Evolutionary conservation across 2,329 filamentous ascomycete genomes (phyloP).

Genomic region (Colletotrichum sp.): DNA sequence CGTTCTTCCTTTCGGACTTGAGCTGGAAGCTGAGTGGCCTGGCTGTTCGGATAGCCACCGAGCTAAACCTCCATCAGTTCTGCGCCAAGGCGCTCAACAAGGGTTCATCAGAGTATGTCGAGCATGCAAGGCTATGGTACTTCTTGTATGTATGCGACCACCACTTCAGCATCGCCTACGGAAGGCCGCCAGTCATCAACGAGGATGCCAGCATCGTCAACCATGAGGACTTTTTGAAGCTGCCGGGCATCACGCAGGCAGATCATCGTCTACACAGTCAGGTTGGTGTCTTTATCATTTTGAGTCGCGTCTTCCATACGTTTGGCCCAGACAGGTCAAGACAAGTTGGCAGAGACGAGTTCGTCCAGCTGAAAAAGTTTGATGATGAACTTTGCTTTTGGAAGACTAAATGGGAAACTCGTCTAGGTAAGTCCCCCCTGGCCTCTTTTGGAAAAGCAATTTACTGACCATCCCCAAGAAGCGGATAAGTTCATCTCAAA

Average conservation of each 20-base stretch:
- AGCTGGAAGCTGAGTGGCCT: constrained; percentile 63
- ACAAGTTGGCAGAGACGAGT: constrained; percentile 34
- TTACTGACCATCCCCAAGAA: constrained; percentile 30
- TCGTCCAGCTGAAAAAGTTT: constrained; percentile 32
- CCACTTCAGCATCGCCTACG: constrained; percentile 68
- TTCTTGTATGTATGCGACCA: constrained; percentile 70
- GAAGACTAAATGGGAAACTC: constrained; percentile 39
- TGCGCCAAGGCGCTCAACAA: constrained; percentile 51
- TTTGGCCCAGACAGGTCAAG: constrained; percentile 61
- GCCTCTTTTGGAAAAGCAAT: neutral
- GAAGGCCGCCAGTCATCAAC: constrained; percentile 62
- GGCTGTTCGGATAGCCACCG: constrained; percentile 62
- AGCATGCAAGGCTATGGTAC: constrained; percentile 67
- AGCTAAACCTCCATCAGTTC: constrained; percentile 60
- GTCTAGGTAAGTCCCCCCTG: constrained; percentile 29
- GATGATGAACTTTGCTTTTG: constrained; percentile 38
- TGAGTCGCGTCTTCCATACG: constrained; percentile 61
- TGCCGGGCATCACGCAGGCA: constrained; percentile 53
- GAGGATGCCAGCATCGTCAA: constrained; percentile 63
- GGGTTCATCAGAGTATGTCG: constrained; percentile 51
- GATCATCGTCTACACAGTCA: constrained; percentile 64
- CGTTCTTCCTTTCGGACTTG: constrained; percentile 67
- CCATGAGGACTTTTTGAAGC: constrained; percentile 58
- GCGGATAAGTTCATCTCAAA: constrained; percentile 49
- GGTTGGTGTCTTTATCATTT: constrained; percentile 63